These are phyloP conservation scores for Pleurotus giganteus DNA, from an alignment of 768 basidiomycete genomes.

Conservation along the genomic window DNA sequence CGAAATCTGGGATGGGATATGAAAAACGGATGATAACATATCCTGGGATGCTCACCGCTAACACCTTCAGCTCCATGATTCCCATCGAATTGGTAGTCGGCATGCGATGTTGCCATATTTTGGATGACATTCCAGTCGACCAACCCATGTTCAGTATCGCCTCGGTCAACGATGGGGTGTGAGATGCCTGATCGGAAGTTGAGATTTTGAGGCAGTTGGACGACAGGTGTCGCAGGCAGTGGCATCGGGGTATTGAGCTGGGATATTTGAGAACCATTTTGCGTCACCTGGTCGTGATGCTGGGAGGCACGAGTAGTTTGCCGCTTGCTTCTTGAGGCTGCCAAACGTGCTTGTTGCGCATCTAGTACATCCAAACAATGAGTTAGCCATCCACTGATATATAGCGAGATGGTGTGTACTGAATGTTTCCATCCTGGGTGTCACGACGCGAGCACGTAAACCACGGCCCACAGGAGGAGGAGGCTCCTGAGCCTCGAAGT, in stretches of 20 bases:
- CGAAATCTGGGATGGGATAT: too few species aligned
- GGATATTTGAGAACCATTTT: too few species aligned
- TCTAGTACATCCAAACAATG: neutral
- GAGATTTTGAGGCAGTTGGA: neutral
- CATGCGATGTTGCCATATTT: too few species aligned
- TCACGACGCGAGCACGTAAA: neutral
- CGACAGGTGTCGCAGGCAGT: neutral
- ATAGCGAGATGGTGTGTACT: neutral
- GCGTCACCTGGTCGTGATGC: neutral
- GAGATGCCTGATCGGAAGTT: neutral
- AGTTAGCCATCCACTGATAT: neutral
- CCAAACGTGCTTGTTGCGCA: neutral
- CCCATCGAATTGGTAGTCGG: too few species aligned
- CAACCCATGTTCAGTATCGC: neutral
- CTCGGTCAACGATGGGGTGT: neutral
- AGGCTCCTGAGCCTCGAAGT: neutral
- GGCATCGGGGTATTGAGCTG: too few species aligned
- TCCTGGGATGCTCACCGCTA: too few species aligned
- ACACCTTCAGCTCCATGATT: too few species aligned
- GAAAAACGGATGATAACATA: too few species aligned
- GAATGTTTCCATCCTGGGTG: neutral
- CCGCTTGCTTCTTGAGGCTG: neutral
- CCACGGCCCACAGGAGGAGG: neutral
- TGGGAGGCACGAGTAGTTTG: neutral
- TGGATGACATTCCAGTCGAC: neutral